A percentile compares a stretch with the other conserved stretches of the same genome.
phyloP scores from a whole-genome alignment of 768 basidiomycete genomes.

The Clitopilus hobsonii region DNA sequence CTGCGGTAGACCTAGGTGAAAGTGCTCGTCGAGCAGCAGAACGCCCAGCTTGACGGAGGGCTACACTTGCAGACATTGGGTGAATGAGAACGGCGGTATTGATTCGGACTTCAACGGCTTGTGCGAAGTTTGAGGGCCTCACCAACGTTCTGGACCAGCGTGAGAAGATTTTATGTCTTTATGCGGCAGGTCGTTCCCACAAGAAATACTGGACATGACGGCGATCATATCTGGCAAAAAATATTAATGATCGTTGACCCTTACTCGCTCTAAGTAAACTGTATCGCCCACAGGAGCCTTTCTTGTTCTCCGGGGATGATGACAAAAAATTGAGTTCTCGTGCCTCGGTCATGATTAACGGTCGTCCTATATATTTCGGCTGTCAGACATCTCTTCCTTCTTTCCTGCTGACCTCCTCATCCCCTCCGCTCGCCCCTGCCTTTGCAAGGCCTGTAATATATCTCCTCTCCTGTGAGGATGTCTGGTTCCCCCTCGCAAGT shows the following conservation, averaged over 20 bases:
- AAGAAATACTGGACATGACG: too few relatives aligned
- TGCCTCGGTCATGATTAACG: constrained; percentile 24
- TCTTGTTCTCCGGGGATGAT: background rate
- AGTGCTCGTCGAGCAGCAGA: constrained; percentile 7
- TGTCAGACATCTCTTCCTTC: background rate
- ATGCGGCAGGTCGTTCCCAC: background rate
- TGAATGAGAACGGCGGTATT: constrained; percentile 25
- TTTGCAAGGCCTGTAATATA: too few relatives aligned
- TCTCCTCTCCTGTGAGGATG: constrained; percentile 14
- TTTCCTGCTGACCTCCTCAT: constrained; percentile 6
- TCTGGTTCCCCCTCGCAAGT: constrained; percentile 13
- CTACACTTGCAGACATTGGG: constrained; percentile 28
- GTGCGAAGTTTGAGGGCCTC: background rate
- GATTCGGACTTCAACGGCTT: constrained; percentile 10
- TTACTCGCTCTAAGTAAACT: constrained; percentile 2
- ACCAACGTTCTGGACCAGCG: constrained; percentile 4
- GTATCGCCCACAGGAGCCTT: constrained; percentile 6
- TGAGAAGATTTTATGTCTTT: constrained; percentile 3
- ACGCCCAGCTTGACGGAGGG: constrained; percentile 16
- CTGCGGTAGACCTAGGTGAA: constrained; percentile 21
- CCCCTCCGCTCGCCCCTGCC: too few relatives aligned
- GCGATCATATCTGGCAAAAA: constrained; percentile 30
- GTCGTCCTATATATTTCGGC: background rate
- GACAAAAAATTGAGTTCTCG: constrained; percentile 52
- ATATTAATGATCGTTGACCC: too few relatives aligned